Percentiles rank a stretch among this genome's conserved stretches.
Evolutionary conservation across 1,284 basidiomycete genomes (phyloP).

Genomic region (Puccinia hordei): DNA sequence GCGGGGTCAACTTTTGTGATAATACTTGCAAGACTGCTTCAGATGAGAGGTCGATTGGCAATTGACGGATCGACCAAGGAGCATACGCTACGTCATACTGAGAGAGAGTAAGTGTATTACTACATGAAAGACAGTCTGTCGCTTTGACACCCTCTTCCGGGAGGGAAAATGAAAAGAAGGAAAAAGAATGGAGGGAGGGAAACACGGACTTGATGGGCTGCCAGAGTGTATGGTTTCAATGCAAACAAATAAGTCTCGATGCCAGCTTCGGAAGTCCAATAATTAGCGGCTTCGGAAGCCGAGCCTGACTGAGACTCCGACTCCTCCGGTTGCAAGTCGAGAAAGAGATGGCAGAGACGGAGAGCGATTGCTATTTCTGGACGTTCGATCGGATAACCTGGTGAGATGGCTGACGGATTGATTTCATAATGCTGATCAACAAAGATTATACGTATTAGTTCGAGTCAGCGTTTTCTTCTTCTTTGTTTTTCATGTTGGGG

Average conservation of each 20-base stretch:
- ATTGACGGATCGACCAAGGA: conserved; percentile 54
- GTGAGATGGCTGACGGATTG: conserved; percentile 53
- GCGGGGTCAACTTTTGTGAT: not conserved
- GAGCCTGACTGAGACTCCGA: conserved; percentile 52
- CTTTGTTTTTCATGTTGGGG: not conserved
- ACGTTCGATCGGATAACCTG: conserved; percentile 56
- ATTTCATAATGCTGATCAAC: conserved; percentile 50
- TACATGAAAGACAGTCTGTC: too few species aligned
- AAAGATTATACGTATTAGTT: not conserved
- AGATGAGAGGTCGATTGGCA: conserved; percentile 28
- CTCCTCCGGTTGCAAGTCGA: conserved; percentile 52
- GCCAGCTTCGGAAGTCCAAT: conserved; percentile 52
- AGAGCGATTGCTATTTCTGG: conserved; percentile 56
- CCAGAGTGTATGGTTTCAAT: conserved; percentile 57
- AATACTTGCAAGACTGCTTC: not conserved
- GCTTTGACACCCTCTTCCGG: too few species aligned
- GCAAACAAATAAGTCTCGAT: conserved; percentile 56
- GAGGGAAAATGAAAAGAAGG: not conserved
- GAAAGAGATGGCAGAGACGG: conserved; percentile 56
- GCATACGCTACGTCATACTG: conserved; percentile 56
- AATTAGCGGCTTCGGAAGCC: not conserved
- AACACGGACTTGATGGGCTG: conserved; percentile 54
- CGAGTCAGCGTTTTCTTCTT: too few species aligned
- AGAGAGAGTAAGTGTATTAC: not conserved
- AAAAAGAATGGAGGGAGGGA: not conserved